Evolutionary conservation across 164 flowering plant species (phyloP).

Genomic region (Kalanchoe fedtschenkoi): DNA sequence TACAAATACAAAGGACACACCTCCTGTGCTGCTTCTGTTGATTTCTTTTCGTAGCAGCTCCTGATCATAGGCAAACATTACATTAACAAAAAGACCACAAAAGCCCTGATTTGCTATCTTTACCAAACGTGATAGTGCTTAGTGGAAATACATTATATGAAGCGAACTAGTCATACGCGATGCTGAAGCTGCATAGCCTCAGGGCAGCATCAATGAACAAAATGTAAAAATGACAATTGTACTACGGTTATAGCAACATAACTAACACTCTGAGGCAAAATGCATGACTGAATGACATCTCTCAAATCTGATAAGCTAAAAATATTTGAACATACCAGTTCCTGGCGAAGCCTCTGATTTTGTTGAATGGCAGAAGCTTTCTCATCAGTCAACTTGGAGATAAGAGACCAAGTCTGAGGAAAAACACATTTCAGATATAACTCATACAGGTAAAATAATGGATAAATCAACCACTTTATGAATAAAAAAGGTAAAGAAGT

Average conservation of each 20-base stretch:
- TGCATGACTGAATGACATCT: background rate
- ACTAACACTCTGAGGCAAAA: background rate
- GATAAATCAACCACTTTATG: background rate
- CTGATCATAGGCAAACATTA: slow-evolving; percentile 16
- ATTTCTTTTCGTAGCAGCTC: slow-evolving; percentile 43
- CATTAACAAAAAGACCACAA: background rate
- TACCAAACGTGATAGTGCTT: background rate
- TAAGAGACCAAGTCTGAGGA: slow-evolving; percentile 32
- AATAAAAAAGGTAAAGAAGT: no score
- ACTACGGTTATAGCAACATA: background rate
- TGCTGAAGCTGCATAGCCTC: background rate
- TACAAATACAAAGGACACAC: slow-evolving; percentile 30
- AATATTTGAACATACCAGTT: slow-evolving; percentile 42
- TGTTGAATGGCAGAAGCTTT: slow-evolving; percentile 46
- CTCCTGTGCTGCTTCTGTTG: slow-evolving; percentile 28
- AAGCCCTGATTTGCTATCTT: background rate
- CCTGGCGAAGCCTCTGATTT: slow-evolving; percentile 56
- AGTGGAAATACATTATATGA: background rate
- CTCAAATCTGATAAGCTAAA: background rate
- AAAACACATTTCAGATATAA: slow-evolving; percentile 6
- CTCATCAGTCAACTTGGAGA: slow-evolving; percentile 64
- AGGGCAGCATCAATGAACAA: background rate
- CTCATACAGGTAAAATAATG: background rate
- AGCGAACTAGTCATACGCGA: background rate
- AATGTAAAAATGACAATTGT: background rate